A percentile compares a stretch with the other conserved stretches of the same genome.
phyloP scores from a whole-genome alignment of 768 basidiomycete genomes.

The Suillus alpinus region DNA sequence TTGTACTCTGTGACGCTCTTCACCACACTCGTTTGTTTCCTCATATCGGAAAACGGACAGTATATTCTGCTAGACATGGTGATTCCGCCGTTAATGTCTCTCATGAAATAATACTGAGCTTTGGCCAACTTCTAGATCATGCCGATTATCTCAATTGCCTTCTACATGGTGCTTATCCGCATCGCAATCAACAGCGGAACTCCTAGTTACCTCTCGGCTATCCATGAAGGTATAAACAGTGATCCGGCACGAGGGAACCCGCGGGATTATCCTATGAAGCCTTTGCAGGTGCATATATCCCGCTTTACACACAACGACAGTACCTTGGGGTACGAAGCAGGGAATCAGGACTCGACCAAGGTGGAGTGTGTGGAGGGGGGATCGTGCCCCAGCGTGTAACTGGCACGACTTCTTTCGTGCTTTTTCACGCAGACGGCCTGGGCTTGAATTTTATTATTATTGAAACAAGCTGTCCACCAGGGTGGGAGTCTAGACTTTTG shows the following conservation, averaged over 20 bases:
- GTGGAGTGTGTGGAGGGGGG: too few relatives aligned
- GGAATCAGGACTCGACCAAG: too few relatives aligned
- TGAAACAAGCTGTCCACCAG: too few relatives aligned
- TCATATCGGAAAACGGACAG: constrained; percentile 1
- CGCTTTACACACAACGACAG: neutral
- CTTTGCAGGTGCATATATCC: neutral
- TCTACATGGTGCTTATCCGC: constrained; percentile 5
- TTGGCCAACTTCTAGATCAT: neutral
- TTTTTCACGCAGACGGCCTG: too few relatives aligned
- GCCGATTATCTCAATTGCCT: constrained; percentile 3
- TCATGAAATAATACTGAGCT: neutral
- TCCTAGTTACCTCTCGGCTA: too few relatives aligned
- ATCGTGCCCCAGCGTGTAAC: too few relatives aligned
- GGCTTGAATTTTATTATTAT: too few relatives aligned
- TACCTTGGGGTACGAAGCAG: too few relatives aligned
- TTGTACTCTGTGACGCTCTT: constrained; percentile 7
- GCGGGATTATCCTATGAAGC: neutral
- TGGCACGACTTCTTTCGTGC: too few relatives aligned
- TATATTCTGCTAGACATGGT: constrained; percentile 13
- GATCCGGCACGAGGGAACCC: neutral
- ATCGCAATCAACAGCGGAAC: neutral
- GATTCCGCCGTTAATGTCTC: neutral
- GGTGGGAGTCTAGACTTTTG: too few relatives aligned
- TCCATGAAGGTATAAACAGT: neutral
- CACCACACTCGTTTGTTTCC: constrained; percentile 3